Base-by-base conservation (phyloP, 1,284 basidiomycete species). In the Melampsora occidentalis region DNA sequence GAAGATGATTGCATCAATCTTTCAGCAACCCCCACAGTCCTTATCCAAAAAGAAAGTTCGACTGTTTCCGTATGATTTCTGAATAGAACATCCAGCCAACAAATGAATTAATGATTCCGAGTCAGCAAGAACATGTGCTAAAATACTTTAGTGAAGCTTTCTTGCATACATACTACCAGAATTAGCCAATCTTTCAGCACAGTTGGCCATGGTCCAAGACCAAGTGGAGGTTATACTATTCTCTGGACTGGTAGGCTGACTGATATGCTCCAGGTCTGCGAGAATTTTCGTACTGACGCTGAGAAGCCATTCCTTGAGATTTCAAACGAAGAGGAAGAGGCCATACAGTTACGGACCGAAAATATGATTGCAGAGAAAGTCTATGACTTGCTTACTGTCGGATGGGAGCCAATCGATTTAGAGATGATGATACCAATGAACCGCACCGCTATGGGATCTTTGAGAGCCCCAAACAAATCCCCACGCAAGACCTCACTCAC, bases 161-260 rank as follows among this genome's bases (percentile, higher is more conserved):
- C 14, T 46, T 46, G 49, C 63, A 20, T 25, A 75, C 71, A 48
- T 20, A 42, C 65, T 57, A 35, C 9, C 51, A 28, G 31, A 48
- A 48, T 75, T 42, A 20, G 49, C 18, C 22, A 69, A 51, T 18
- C 18, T 28, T 62, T 76, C 66, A 28, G 68, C 35, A 46, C 73
- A 76, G 49, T 76, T 76, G 28, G 66, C 73, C 73, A 76, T 33
- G 1, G 57, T 49, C 73, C 73, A 76, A n/a, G 66, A 62, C 46
- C 49, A 53, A 14, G 73, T 76, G 14, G 73, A 76, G 12, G 49
- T 39, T 16, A n/a, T 28, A 16, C 69, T 68, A 5, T 67, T 66
- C 6, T 69, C 39, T 10, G 66, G 22, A 49, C 42, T 48, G 42
- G 46, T 57, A 12, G 28, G 16, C 16, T 59, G 53, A 25, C n/a